Evolutionary conservation across 2,329 filamentous ascomycete species (phyloP).

Genomic region (Colletotrichum liaoningense): DNA sequence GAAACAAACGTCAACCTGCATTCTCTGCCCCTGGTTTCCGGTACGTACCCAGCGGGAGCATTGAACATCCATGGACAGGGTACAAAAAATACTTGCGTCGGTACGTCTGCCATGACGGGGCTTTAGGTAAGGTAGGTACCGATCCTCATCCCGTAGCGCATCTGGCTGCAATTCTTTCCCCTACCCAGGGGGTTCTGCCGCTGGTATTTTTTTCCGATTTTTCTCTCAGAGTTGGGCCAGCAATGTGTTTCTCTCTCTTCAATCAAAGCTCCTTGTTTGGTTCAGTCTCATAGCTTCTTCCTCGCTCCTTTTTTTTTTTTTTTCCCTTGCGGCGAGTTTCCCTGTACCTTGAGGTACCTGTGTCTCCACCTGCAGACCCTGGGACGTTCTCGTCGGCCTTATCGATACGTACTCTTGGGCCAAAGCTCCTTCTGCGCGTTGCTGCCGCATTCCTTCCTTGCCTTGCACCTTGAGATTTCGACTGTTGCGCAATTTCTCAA

Average conservation of each 20-base stretch:
- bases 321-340: neutral
- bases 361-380: constrained; percentile 18
- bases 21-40: neutral
- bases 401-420: neutral
- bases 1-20: constrained; percentile 24
- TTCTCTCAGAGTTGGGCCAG: constrained; percentile 2
- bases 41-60: neutral
- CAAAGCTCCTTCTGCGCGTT: constrained; percentile 19
- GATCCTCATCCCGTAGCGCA: neutral
- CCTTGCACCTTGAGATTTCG: constrained; percentile 5
- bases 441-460: neutral
- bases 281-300: neutral
- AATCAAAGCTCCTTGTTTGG: constrained; percentile 17
- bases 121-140: constrained; percentile 5
- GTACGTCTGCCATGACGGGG: neutral
- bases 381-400: constrained; percentile 30
- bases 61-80: neutral
- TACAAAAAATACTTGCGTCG: neutral
- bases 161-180: neutral
- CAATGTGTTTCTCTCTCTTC: neutral
- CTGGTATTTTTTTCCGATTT: constrained; percentile 10
- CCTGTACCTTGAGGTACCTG: neutral
- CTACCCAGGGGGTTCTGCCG: constrained; percentile 10
- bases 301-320: no score
- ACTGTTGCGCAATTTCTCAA: neutral